These are phyloP conservation scores for Cynara cardunculus DNA, from an alignment of 129 eudicot species.

Conservation along the genomic window DNA sequence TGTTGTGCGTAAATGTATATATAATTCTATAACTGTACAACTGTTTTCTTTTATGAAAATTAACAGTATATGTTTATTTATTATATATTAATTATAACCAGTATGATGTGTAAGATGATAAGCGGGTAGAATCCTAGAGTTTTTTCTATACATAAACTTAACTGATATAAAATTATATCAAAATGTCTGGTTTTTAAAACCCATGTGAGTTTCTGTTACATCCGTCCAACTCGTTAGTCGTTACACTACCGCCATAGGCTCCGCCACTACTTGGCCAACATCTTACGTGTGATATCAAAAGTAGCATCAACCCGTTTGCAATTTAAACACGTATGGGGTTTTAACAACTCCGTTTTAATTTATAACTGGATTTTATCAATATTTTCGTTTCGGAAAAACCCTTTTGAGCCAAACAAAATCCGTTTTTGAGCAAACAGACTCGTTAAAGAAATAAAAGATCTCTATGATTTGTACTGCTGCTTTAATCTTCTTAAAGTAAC, in stretches of 20 bases:
- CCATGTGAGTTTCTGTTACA: neutral
- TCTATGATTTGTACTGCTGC: neutral
- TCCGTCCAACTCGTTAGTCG: neutral
- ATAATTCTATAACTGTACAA: too few species aligned
- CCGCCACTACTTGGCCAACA: slow-evolving; percentile 4
- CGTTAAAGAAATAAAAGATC: neutral
- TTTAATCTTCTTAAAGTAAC: slow-evolving; percentile 15
- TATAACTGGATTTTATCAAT: neutral
- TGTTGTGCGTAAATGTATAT: too few species aligned
- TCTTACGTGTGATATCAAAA: neutral
- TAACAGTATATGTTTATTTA: neutral
- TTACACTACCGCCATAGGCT: neutral
- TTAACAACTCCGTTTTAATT: neutral
- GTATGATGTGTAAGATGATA: neutral
- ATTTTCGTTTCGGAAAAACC: too few species aligned
- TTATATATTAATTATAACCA: neutral
- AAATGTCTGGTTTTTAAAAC: neutral
- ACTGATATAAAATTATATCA: neutral
- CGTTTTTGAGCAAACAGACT: neutral
- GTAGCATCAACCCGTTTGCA: neutral
- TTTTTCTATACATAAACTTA: neutral
- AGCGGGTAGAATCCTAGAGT: neutral
- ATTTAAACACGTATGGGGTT: neutral
- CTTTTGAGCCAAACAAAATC: neutral
- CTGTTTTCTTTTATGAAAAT: too few species aligned